Conservation (phyloP, 768 basidiomycete species). For the Strobilomyces echinocephalus region DNA sequence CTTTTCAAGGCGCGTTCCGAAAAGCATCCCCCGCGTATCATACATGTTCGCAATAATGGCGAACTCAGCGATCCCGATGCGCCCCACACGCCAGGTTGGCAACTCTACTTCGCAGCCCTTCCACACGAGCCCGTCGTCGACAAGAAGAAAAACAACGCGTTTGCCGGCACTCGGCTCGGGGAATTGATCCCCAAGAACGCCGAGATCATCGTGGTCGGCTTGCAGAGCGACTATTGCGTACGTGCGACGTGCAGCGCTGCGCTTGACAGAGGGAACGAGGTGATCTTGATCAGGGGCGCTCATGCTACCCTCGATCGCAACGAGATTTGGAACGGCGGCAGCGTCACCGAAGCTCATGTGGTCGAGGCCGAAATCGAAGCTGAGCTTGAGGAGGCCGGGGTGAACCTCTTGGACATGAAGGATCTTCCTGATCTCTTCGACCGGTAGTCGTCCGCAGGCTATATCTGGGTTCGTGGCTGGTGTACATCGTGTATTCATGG, state of each 20-base stretch:
- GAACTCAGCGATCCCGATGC: constrained; percentile 60
- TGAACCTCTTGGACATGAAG: constrained; percentile 60
- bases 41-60: constrained; percentile 66
- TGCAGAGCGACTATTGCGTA: constrained; percentile 64
- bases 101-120: constrained; percentile 51
- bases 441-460: constrained; percentile 32
- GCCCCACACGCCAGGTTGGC: constrained; percentile 52
- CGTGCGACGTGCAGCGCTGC: constrained; percentile 56
- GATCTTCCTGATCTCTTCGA: constrained; percentile 58
- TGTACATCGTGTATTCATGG: constrained; percentile 3
- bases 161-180: constrained; percentile 52
- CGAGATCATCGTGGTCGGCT: constrained; percentile 61
- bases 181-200: constrained; percentile 48
- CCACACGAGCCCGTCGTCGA: constrained; percentile 53
- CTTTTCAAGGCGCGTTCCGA: constrained; percentile 48
- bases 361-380: constrained; percentile 60
- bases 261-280: constrained; percentile 58
- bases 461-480: not conserved
- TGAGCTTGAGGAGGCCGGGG: constrained; percentile 67
- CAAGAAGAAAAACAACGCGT: constrained; percentile 69
- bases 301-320: constrained; percentile 66
- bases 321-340: constrained; percentile 56
- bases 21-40: constrained; percentile 47
- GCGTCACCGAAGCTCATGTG: constrained; percentile 45
- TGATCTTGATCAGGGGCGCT: constrained; percentile 57